Conservation (phyloP, 768 basidiomycete species). For the Sutorius australiensis region DNA sequence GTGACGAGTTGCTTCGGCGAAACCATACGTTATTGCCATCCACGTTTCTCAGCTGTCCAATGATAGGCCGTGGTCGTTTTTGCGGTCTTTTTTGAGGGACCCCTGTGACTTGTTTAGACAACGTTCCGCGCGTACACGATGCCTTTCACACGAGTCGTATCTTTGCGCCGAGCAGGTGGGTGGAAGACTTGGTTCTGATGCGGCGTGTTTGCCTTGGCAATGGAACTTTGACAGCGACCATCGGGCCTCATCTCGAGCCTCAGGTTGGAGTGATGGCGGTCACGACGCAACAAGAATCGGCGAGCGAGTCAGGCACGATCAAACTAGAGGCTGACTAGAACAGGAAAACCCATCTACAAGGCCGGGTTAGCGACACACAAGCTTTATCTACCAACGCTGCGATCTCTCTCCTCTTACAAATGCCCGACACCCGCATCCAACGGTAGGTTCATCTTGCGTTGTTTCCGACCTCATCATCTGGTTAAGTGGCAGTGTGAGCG, state of each 20-base stretch:
- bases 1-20: background rate
- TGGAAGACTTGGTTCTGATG: background rate
- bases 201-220: too few relatives aligned
- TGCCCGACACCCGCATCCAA: background rate
- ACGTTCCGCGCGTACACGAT: background rate
- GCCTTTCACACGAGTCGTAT: background rate
- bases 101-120: background rate
- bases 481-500: background rate
- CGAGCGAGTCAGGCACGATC: too few relatives aligned
- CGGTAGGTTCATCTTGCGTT: background rate
- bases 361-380: background rate
- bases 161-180: too few relatives aligned
- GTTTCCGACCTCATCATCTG: background rate
- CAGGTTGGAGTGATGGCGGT: too few relatives aligned
- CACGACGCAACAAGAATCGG: too few relatives aligned
- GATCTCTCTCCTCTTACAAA: background rate
- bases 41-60: conserved; percentile 18
- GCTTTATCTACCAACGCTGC: background rate
- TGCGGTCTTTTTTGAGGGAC: background rate
- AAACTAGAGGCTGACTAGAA: too few relatives aligned
- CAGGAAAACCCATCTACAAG: too few relatives aligned
- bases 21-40: background rate
- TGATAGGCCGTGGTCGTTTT: background rate
- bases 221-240: background rate
- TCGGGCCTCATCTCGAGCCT: background rate